Conservation (phyloP, 139 green algal species). For the Pseudopediastrum boryanum region DNA sequence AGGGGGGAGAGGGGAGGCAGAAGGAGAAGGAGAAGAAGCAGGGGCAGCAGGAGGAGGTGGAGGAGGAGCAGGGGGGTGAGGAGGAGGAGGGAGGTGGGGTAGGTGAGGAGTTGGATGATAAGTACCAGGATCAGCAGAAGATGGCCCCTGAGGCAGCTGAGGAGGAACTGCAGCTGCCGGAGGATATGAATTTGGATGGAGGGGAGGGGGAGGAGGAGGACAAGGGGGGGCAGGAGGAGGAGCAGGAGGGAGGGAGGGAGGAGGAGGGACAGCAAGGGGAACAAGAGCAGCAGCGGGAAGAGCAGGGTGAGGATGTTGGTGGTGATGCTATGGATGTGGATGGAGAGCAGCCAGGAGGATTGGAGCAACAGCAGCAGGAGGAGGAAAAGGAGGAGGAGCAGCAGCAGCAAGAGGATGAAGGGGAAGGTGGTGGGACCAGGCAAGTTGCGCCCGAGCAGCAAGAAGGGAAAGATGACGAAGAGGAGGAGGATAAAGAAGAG, state of each 20-base stretch:
- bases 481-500: conserved; percentile 40
- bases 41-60: conserved; percentile 37
- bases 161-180: conserved; percentile 81
- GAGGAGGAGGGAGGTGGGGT: conserved; percentile 46
- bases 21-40: conserved; percentile 17
- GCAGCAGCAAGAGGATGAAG: conserved; percentile 1
- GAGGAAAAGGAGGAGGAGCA: conserved; percentile 40
- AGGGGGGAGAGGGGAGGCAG: background rate
- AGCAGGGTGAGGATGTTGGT: conserved; percentile 19
- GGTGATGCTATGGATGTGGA: conserved; percentile 18
- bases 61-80: conserved; percentile 37
- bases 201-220: conserved; percentile 50
- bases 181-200: conserved; percentile 87
- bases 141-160: conserved; percentile 48
- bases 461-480: conserved; percentile 57
- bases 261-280: conserved; percentile 42
- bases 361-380: conserved; percentile 28
- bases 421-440: conserved; percentile 12
- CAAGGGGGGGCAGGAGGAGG: conserved; percentile 35
- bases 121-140: conserved; percentile 41
- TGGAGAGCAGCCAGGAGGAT: too few species aligned
- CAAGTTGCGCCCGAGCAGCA: conserved; percentile 18
- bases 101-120: conserved; percentile 39
- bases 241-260: conserved; percentile 37
- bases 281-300: conserved; percentile 41